These are phyloP conservation scores for Scheffersomyces parashehatae DNA, from an alignment of 1,139 yeast genomes.

Conservation along the genomic window DNA sequence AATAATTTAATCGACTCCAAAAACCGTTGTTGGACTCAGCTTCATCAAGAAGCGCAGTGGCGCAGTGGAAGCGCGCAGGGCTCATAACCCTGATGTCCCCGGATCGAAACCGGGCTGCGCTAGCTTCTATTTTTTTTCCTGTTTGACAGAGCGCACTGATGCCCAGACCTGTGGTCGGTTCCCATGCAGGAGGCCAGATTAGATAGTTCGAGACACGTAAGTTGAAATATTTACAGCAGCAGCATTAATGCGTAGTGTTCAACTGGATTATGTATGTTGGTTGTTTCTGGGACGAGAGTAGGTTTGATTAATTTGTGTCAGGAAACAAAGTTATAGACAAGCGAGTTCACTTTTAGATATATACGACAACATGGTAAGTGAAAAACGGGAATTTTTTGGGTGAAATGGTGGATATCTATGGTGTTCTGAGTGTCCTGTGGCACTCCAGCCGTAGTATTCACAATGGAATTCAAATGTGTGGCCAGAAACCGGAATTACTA, in stretches of 20 bases:
- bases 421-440: background rate
- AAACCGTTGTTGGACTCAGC: too few species aligned
- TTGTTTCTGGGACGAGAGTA: too few species aligned
- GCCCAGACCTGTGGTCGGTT: too few species aligned
- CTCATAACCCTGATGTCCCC: constrained; percentile 99
- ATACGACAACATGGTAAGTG: background rate
- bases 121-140: constrained; percentile 28
- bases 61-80: constrained; percentile 99
- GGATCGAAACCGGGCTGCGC: constrained; percentile 99
- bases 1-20: too few species aligned
- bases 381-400: background rate
- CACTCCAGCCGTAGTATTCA: background rate
- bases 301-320: too few species aligned
- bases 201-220: constrained; percentile 1
- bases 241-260: background rate
- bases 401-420: background rate
- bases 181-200: background rate
- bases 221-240: background rate
- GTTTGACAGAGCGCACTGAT: background rate
- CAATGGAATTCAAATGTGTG: too few species aligned
- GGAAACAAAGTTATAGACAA: too few species aligned
- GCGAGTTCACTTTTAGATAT: too few species aligned
- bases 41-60: constrained; percentile 65
- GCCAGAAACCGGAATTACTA: background rate
- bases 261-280: too few species aligned